Evolutionary conservation across 768 basidiomycete genomes (phyloP), one percentile per base, ranked within the genome.

Genomic region (Hypsizygus marmoreus): DNA sequence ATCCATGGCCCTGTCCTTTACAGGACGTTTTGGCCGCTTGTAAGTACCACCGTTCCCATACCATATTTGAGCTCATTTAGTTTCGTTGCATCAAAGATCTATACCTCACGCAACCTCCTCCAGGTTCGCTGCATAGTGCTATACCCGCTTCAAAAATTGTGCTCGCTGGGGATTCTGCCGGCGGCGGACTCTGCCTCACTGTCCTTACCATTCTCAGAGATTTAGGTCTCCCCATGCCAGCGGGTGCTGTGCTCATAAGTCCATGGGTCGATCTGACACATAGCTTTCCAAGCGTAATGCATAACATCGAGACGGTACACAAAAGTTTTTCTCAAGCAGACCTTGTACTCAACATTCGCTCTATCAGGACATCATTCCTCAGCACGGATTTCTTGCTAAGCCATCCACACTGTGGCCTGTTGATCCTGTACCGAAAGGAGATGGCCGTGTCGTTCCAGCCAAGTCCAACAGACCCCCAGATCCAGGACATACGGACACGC

Each of bases 191-290:
- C 6, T 81, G 79, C 25, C 50, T 91, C 11, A 74, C 82, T 1
- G 66, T 76, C 5, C 65, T 91, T 8, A 79, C 84, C 20, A 66
- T 82, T 24, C 67, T 92, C 8, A 75, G 90, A 17, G 91, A 94
- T 57, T 66, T 83, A 40, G 82, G 80, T 4, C 56, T 88, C 6
- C 82, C 86, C 1, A 67, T 80, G 57, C 88, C 90, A 3, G 82
- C 87, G 1, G 91, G 88, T 1, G 87, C 83, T 0, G 80, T 88
- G 3, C 68, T 91, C 17, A 87, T 91, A 52, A 86, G 82, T 45
- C 90, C 90, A 2, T 91, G 90, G 83, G 80, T 86, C 10, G 89
- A 92, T 61, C 68, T 94, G n/a, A 91, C 88, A 0, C 90, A 92
- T 57, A 86, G 81, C 40, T 90, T 94, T 59, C 86, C 87, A 0